Percentiles rank a stretch among this genome's conserved stretches.
Conservation (phyloP, 2,329 filamentous ascomycete species). For the Bipolaris bicolor region DNA sequence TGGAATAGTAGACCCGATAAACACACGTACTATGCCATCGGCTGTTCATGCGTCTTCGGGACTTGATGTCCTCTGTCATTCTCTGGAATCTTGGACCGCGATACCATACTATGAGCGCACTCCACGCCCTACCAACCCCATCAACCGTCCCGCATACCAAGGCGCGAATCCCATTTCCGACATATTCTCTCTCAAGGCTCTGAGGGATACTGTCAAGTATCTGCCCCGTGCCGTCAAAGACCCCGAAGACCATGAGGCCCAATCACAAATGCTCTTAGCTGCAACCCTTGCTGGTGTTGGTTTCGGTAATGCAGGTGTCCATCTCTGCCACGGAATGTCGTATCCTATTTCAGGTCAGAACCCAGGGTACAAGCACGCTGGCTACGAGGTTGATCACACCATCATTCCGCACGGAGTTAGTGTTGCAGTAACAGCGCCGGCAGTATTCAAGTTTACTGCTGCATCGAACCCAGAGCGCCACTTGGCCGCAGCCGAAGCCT, state of each 20-base stretch:
- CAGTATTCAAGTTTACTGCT: constrained; percentile 92
- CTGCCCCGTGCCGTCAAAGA: constrained; percentile 85
- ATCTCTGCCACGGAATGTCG: constrained; percentile 90
- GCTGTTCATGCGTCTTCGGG: constrained; percentile 92
- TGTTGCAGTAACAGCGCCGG: constrained; percentile 89
- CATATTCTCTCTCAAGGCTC: constrained; percentile 89
- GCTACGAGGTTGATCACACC: constrained; percentile 77
- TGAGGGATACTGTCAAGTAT: constrained; percentile 86
- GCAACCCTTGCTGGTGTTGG: constrained; percentile 93
- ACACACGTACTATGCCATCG: constrained; percentile 94
- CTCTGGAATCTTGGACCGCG: constrained; percentile 95
- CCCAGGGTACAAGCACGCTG: constrained; percentile 82
- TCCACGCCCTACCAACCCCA: constrained; percentile 85
- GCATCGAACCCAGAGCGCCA: constrained; percentile 92
- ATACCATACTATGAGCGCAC: constrained; percentile 89
- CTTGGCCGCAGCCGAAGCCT: constrained; percentile 84
- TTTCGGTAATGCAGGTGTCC: constrained; percentile 96
- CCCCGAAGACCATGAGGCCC: constrained; percentile 89
- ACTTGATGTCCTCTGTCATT: constrained; percentile 93
- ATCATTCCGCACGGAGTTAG: constrained; percentile 97
- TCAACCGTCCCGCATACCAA: constrained; percentile 91
- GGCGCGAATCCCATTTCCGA: constrained; percentile 97
- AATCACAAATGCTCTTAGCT: constrained; percentile 93
- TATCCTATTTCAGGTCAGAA: constrained; percentile 98
- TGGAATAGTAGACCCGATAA: constrained; percentile 84